These are phyloP conservation scores for Debaryomyces udenii DNA, from an alignment of 1,139 yeast genomes.

Conservation along the genomic window DNA sequence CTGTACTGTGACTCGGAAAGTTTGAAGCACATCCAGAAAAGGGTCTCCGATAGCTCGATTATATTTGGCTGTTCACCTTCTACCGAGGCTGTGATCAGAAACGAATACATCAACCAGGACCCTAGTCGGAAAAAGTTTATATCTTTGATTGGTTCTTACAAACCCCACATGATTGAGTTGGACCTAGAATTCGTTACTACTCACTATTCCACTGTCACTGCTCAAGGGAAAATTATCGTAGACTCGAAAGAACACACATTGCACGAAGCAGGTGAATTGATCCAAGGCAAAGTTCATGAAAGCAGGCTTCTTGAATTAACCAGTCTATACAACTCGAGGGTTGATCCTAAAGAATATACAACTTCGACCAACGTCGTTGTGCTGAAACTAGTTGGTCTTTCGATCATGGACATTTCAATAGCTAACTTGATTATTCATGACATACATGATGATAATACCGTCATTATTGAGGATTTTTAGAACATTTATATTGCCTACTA, in stretches of 20 bases:
- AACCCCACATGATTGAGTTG: conserved; percentile 69
- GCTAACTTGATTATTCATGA: conserved; percentile 32
- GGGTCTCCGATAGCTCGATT: conserved; percentile 37
- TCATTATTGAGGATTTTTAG: conserved; percentile 17
- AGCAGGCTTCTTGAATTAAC: conserved; percentile 50
- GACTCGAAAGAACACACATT: conserved; percentile 61
- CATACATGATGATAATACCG: conserved; percentile 15
- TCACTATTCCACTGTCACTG: conserved; percentile 24
- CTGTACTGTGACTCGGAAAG: conserved; percentile 23
- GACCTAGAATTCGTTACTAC: conserved; percentile 45
- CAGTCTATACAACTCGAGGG: conserved; percentile 26
- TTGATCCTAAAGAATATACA: conserved; percentile 9
- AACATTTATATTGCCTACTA: no score
- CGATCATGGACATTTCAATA: conserved; percentile 61
- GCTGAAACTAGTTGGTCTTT: conserved; percentile 59
- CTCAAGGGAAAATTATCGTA: conserved; percentile 47
- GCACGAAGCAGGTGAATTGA: conserved; percentile 67
- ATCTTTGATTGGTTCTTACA: conserved; percentile 68
- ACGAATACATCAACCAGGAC: conserved; percentile 34
- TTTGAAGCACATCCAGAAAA: conserved; percentile 17
- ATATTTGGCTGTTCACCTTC: conserved; percentile 66
- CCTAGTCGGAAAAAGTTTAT: conserved; percentile 43
- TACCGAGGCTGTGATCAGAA: conserved; percentile 47
- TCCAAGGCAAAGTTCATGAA: conserved; percentile 42
- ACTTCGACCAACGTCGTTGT: conserved; percentile 35